Conservation (phyloP, 441 rosid species). For the Manihot esculenta region DNA sequence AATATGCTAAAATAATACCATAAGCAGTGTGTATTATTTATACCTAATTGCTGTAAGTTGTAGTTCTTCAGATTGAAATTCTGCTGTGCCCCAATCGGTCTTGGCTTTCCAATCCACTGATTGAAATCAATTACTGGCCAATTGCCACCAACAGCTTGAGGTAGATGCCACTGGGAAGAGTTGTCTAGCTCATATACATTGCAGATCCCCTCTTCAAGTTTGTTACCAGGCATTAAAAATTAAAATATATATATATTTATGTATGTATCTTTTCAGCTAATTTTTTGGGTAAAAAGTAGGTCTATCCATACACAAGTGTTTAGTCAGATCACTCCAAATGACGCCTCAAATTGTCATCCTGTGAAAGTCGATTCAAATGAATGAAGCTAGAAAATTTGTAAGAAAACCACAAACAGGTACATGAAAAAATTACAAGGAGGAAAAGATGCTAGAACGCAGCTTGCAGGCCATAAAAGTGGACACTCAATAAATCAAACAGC, state of each 20-base stretch:
- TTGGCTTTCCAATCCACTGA: constrained; percentile 53
- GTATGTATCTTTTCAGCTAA: constrained; percentile 30
- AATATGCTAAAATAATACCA: not conserved
- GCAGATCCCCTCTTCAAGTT: constrained; percentile 79
- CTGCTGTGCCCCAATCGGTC: constrained; percentile 53
- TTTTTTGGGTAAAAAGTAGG: constrained; percentile 24
- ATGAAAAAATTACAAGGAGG: not conserved
- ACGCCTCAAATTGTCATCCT: constrained; percentile 2
- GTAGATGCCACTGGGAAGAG: constrained; percentile 55
- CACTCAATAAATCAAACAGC: not conserved
- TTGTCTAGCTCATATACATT: constrained; percentile 75
- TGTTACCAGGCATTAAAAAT: constrained; percentile 93
- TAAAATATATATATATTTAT: constrained; percentile 22
- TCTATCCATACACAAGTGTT: not conserved
- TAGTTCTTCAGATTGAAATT: constrained; percentile 52
- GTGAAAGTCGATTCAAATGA: constrained; percentile 5
- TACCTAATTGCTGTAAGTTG: constrained; percentile 65
- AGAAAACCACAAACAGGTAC: not conserved
- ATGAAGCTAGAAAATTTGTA: not conserved
- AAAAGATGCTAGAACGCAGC: not conserved
- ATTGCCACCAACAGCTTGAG: constrained; percentile 55
- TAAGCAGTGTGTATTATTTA: constrained; percentile 10
- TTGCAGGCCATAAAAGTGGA: not conserved
- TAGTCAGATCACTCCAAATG: not conserved
- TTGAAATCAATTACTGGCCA: constrained; percentile 58